Evolutionary conservation across 2,329 filamentous ascomycete species (phyloP).

Genomic region (Acrocalymma vagum): DNA sequence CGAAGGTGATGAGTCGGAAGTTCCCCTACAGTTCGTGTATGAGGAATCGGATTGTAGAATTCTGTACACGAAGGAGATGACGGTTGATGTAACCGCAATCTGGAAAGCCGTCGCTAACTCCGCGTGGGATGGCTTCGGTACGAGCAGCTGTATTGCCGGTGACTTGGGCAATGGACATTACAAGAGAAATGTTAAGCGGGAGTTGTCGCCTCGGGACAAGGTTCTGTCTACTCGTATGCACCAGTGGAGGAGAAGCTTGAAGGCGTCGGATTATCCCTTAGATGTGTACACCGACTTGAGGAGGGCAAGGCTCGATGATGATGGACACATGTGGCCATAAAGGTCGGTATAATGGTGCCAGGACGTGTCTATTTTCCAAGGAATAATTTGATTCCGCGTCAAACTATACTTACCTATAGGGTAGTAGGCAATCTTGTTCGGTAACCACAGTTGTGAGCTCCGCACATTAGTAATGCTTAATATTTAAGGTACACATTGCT

Average conservation of each 20-base stretch:
- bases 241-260: conserved; percentile 38
- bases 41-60: conserved; percentile 69
- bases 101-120: conserved; percentile 59
- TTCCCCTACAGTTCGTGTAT: conserved; percentile 69
- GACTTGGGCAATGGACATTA: conserved; percentile 24
- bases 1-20: conserved; percentile 49
- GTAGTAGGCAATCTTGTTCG: too few relatives aligned
- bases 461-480: too few relatives aligned
- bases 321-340: conserved; percentile 38
- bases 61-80: conserved; percentile 66
- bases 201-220: conserved; percentile 30
- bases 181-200: conserved; percentile 29
- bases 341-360: too few relatives aligned
- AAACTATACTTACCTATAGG: too few relatives aligned
- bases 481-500: too few relatives aligned
- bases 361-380: too few relatives aligned
- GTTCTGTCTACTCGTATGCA: conserved; percentile 35
- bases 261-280: conserved; percentile 40
- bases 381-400: too few relatives aligned
- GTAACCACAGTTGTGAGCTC: too few relatives aligned
- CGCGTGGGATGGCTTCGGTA: conserved; percentile 41
- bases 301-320: conserved; percentile 21
- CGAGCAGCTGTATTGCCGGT: conserved; percentile 44
- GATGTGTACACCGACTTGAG: conserved; percentile 44
- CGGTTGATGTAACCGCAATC: conserved; percentile 60